A percentile compares a stretch with the other conserved stretches of the same genome.
Conservation (phyloP, 371 early-diverging fungal species). For the Nematocida sp. region DNA sequence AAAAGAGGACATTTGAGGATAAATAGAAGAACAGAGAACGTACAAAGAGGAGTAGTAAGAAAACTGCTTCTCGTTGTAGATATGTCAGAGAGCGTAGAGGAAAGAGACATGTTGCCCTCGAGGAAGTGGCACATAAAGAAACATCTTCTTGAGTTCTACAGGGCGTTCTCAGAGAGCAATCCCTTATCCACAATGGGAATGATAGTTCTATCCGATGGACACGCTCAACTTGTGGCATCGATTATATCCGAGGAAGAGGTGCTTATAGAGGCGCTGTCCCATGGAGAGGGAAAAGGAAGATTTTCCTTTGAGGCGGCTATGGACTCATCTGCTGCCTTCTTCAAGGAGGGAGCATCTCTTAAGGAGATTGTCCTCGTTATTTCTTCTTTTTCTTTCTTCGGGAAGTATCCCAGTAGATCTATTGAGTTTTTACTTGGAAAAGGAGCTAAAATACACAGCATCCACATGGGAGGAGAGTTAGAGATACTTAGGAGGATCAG, state of each 20-base stretch:
- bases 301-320: constrained; percentile 37
- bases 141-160: constrained; percentile 12
- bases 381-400: constrained; percentile 27
- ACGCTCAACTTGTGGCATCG: constrained; percentile 23
- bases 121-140: constrained; percentile 34
- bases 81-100: constrained; percentile 36
- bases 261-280: background rate
- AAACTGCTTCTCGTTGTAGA: constrained; percentile 38
- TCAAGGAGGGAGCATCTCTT: constrained; percentile 22
- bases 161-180: constrained; percentile 41
- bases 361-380: constrained; percentile 35
- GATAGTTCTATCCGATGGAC: constrained; percentile 13
- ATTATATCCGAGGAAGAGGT: constrained; percentile 36
- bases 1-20: background rate
- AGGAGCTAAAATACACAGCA: constrained; percentile 59
- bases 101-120: constrained; percentile 48
- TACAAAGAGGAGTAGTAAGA: constrained; percentile 39
- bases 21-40: constrained; percentile 30
- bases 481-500: constrained; percentile 57
- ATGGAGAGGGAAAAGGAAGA: constrained; percentile 13
- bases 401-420: constrained; percentile 6
- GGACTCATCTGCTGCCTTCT: constrained; percentile 30
- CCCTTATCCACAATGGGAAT: constrained; percentile 45
- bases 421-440: constrained; percentile 26
- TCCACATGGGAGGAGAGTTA: constrained; percentile 63